Evolutionary conservation across 2,329 filamentous ascomycete genomes (phyloP).

Genomic region (Sporothrix protearum): DNA sequence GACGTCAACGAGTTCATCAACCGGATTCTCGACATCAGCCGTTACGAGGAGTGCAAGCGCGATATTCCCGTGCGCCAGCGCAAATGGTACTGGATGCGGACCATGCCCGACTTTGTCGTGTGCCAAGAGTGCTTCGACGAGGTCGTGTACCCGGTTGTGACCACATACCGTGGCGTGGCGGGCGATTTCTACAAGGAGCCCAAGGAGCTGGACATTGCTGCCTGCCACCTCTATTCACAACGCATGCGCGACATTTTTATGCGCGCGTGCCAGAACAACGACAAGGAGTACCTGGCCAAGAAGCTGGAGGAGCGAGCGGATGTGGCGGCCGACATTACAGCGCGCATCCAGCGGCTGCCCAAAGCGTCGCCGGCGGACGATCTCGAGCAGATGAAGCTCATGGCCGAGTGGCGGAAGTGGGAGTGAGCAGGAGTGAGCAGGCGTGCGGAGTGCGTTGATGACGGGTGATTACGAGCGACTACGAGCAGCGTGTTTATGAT

Average conservation of each 20-base stretch:
- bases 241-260: slow-evolving; percentile 74
- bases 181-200: slow-evolving; percentile 62
- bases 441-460: not conserved
- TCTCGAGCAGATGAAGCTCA: slow-evolving; percentile 46
- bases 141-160: slow-evolving; percentile 65
- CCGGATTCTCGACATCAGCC: slow-evolving; percentile 57
- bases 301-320: slow-evolving; percentile 58
- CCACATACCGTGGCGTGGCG: slow-evolving; percentile 51
- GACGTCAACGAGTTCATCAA: slow-evolving; percentile 62
- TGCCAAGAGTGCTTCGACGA: slow-evolving; percentile 85
- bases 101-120: slow-evolving; percentile 72
- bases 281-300: slow-evolving; percentile 59
- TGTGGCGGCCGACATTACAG: slow-evolving; percentile 58
- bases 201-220: slow-evolving; percentile 49
- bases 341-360: slow-evolving; percentile 42
- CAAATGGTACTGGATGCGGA: slow-evolving; percentile 74
- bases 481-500: no score
- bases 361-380: slow-evolving; percentile 36
- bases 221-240: slow-evolving; percentile 76
- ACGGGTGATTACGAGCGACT: not conserved
- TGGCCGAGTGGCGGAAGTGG: slow-evolving; percentile 57
- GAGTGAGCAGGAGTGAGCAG: slow-evolving; percentile 40
- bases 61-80: slow-evolving; percentile 60
- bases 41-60: slow-evolving; percentile 60
- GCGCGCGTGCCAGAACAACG: slow-evolving; percentile 61